Base-by-base conservation (phyloP, 2,329 filamentous ascomycete genomes). In the Penicillium sp. region DNA sequence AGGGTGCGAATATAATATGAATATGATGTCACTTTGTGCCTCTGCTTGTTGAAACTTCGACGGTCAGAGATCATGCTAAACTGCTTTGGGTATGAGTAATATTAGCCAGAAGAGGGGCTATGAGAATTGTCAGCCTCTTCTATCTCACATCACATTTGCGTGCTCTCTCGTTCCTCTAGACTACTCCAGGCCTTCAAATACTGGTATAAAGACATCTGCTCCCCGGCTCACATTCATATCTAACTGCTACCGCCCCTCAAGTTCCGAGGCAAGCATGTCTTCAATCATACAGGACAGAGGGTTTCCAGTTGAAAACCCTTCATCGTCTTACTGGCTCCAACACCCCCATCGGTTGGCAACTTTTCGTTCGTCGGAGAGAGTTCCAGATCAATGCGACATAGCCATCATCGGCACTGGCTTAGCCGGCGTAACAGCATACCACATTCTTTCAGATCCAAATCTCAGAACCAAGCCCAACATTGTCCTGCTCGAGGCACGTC, bases 401-500 rank as follows among this genome's bases (percentile, higher is more conserved):
- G 67, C 75, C 6, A 74, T 81, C 26, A 73, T 81, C 5, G 79
- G 79, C 0, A 72, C 76, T 3, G 79, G 80, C 0, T 78, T 75
- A 44, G 71, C 79, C 0, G 79, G 79, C 0, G 72, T 72, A 0
- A 69, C 74, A 1, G 73, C 74, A 0, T 77, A 77, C 45, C 73
- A 80, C 50, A 68, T 77, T 5, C 53, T 77, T 1, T 53, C 46
- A 4, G 54, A 54, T 14, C 22, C 46, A 57, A 20, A 49, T 45
- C 40, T 58, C 57, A 35, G 6, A 22, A 23, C 60, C 56, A 4
- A 49, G 3, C 57, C 54, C 0, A 68, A 63, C 0, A 68, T 76
- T 6, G 64, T 71, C 1, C 67, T 78, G 9, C 64, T 77, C 0
- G 75, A 77, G 53, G 75, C 75, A 0, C 63, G 75, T 25, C 62